Conservation (phyloP, 371 early-diverging fungal genomes). For the Mortierella sp. region DNA sequence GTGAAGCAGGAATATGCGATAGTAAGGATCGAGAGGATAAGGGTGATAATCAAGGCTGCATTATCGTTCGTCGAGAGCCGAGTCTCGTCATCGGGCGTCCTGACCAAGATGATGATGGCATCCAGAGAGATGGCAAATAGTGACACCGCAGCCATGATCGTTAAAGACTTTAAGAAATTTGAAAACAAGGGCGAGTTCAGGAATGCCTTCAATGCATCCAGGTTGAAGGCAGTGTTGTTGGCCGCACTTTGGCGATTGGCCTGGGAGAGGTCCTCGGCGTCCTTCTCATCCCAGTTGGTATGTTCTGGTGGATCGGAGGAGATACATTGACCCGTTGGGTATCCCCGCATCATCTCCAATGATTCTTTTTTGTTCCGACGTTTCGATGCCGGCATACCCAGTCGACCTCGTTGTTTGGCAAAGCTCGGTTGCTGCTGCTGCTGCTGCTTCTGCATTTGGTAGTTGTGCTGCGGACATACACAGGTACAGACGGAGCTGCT, state of each 20-base stretch:
- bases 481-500: conserved; percentile 44
- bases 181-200: conserved; percentile 54
- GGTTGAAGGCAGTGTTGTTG: conserved; percentile 47
- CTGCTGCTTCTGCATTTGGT: no score
- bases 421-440: background rate
- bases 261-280: conserved; percentile 5
- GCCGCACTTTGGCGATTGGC: conserved; percentile 10
- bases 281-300: conserved; percentile 52
- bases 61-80: conserved; percentile 30
- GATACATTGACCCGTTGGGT: no score
- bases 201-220: conserved; percentile 43
- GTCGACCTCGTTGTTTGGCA: background rate
- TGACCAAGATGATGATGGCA: conserved; percentile 31
- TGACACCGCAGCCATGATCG: conserved; percentile 42
- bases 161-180: conserved; percentile 38
- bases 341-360: no score
- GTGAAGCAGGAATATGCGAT: conserved; percentile 50
- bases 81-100: conserved; percentile 15
- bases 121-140: conserved; percentile 46
- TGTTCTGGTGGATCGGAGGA: conserved; percentile 25
- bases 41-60: conserved; percentile 29
- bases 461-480: conserved; percentile 34
- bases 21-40: conserved; percentile 35
- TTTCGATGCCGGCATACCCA: background rate
- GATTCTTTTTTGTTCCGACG: no score